Evolutionary conservation across 192 early-diverging fungal genomes (phyloP), one percentile per base, ranked within the genome.

Genomic region (Coemansia sp.): DNA sequence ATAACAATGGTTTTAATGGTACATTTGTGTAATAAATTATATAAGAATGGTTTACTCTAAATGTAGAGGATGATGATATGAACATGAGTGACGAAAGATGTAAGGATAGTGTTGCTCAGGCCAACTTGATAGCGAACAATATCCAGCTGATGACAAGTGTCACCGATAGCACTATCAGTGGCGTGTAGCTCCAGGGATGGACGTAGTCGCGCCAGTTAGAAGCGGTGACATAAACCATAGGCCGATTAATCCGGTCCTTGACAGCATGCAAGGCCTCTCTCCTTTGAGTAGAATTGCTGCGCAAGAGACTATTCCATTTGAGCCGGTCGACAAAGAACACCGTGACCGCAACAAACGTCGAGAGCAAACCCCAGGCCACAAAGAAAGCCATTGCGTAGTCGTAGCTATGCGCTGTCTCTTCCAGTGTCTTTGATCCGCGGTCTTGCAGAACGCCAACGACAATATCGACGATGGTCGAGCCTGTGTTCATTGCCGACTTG

Each of bases 401-500:
- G 68, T 86, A 86, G 70, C 75, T 78, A 47, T 86, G 75, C 46
- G 73, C 72, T 7, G 72, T 59, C 5, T 80, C 80, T 29, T 76
- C 73, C 13, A 75, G 44, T 46, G 70, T 15, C 57, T 62, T 70
- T 38, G 76, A 75, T 59, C 74, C 75, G 57, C 65, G 75, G 49
- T 90, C 89, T 41, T 90, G 89, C 54, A 90, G 73, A 34, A 85
- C 82, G 36, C 89, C 89, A 29, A 90, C 82, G 40, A 86, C 70
- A 51, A 88, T 87, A 54, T 89, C 88, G 16, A 89, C 84, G 24
- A 89, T 86, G 2, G 88, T 86, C 3, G 86, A 84, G 16, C 88
- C 89, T 13, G 87, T 85, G 65, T 89, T 89, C 72, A 85, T 87
- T 0, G 87, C 83, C n/a, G 78, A 85, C 74, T 90, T 90, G 81